Base-by-base conservation (phyloP, 2,329 filamentous ascomycete species). In the Xylaria sp. region DNA sequence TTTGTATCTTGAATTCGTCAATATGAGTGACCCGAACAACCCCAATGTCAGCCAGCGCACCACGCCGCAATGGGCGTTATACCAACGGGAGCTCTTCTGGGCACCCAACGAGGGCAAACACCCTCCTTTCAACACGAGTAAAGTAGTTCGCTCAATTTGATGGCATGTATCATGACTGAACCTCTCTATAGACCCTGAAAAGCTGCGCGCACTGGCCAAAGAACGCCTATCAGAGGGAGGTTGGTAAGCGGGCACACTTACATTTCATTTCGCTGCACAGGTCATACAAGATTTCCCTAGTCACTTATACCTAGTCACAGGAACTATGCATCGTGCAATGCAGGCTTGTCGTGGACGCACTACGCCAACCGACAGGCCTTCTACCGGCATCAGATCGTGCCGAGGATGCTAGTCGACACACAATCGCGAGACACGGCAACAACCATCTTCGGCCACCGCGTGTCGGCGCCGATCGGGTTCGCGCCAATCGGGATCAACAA, bases 401-500 rank as follows among this genome's bases (percentile, higher is more conserved):
- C 89, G 0, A 84, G 85, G 54, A 87, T 86, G 81, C 84, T 91
- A 0, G 84, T 90, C 51, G 87, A 91, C 78, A 90, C 87, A 8
- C 89, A 87, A 74, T 78, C 78, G 39, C 85, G 88, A 46, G 88
- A 90, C 73, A 89, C 87, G 0, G 79, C 80, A 1, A 87, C 87
- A 13, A 81, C 80, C 3, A 87, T 91, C 69, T 91, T 90, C 77
- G 86, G 88, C 15, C 87, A 90, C 76, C 82, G 83, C 58, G 85
- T 88, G 15, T 81, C 84, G 1, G 88, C 88, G 0, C 89, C 89
- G 0, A 86, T 91, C 60, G 88, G 87, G n/a, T 89, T 91, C 74
- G 87, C 89, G 0, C 88, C 89, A 0, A 86, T 91, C 34, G 89
- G 89, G 4, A 90, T 91, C 73, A 90, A 91, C 80, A 86, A 87